Evolutionary conservation across 2,329 filamentous ascomycete species (phyloP), one percentile per base, ranked within the genome.

Genomic region (Nigrospora oryzae): DNA sequence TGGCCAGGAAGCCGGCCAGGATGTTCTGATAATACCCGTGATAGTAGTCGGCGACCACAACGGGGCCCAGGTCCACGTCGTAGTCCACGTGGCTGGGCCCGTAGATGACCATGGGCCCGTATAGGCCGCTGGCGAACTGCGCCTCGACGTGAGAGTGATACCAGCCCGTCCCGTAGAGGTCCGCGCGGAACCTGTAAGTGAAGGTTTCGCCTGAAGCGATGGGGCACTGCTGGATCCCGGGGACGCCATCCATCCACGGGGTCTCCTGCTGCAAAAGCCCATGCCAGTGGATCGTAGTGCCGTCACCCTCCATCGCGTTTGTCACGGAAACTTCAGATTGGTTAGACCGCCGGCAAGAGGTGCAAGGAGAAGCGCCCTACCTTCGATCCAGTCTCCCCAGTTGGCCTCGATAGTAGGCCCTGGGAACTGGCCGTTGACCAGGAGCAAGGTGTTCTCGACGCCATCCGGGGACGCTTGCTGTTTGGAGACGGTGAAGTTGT

Each of bases 341-440:
- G 34, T 36, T 16, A 36, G 34, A 10, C 5, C 5, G 12, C 10
- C 33, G 12, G 32, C 38, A 44, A 16, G 10, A 13, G 23, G 23
- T 14, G 34, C 15, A 8, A 42, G 31, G 30, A 11, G 11, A 11
- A 2, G 15, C 33, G 14, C 14, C 49, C 28, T 37, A 53, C 51
- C 45, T 42, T 80, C 60, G 23, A 66, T 52, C 44, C 44, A 54
- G 48, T 69, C 66, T 23, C 66, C 66, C 64, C 65, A 68, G 46
- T 67, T 60, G 36, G 63, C 70, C 31, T 65, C 63, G 23, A 81
- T 69, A 10, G 63, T 59, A 1, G 77, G 77, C 3, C 75, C 77
- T 5, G 75, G 75, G 51, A 71, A 73, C 47, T 72, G 64, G 3
- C 67, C 67, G 52, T 74, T 73, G 53, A 81, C 61, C 36, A 83